phyloP scores from a whole-genome alignment of 2,329 filamentous ascomycete species.

The Colletotrichum theobromicola region DNA sequence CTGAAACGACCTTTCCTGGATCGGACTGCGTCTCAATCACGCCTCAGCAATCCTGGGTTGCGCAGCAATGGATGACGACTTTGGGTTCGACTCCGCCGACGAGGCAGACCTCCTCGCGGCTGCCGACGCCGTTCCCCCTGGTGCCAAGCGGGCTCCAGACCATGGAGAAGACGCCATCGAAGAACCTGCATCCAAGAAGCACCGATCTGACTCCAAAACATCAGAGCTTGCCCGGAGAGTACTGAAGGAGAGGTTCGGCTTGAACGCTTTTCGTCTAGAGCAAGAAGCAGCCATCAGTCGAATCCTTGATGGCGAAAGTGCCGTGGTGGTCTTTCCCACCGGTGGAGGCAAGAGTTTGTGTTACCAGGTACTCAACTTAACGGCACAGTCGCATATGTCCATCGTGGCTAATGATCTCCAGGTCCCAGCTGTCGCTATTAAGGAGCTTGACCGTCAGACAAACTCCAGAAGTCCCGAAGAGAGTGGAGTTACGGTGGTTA shows the following conservation, averaged over 20 bases:
- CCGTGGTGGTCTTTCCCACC: constrained; percentile 51
- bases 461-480: constrained; percentile 31
- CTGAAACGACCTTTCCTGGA: neutral
- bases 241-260: constrained; percentile 43
- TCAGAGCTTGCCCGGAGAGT: constrained; percentile 30
- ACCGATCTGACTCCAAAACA: neutral
- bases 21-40: neutral
- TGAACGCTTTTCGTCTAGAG: constrained; percentile 46
- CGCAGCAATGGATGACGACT: constrained; percentile 15
- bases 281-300: constrained; percentile 46
- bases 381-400: too few species aligned
- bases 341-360: constrained; percentile 56
- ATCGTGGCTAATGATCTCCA: constrained; percentile 22
- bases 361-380: constrained; percentile 43
- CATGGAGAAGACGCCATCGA: neutral
- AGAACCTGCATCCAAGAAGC: neutral
- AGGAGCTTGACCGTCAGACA: constrained; percentile 41
- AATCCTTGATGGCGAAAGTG: constrained; percentile 43
- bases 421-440: constrained; percentile 54
- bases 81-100: constrained; percentile 29
- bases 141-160: neutral
- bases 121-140: neutral
- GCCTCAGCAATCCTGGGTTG: neutral
- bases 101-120: constrained; percentile 10
- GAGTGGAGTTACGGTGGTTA: constrained; percentile 59